A percentile compares a stretch with the other conserved stretches of the same genome.
Evolutionary conservation across 768 basidiomycete genomes (phyloP).

Genomic region (Leccinum subgranulosum): DNA sequence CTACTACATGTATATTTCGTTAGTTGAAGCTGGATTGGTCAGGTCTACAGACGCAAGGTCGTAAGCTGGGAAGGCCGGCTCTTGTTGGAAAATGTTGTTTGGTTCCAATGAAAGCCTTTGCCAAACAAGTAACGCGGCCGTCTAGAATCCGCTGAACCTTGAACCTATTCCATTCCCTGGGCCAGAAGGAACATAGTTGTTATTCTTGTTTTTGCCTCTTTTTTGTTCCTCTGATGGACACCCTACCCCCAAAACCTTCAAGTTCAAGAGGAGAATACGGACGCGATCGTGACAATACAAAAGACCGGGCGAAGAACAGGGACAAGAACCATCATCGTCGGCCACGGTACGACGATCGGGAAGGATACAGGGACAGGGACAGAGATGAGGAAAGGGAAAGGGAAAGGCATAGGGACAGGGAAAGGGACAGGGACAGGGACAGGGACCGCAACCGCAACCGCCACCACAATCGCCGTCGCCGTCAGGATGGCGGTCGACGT

Average conservation of each 20-base stretch:
- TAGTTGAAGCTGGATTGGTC: too few species aligned
- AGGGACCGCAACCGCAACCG: neutral
- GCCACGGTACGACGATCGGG: constrained; percentile 7
- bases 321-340: constrained; percentile 6
- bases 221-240: constrained; percentile 11
- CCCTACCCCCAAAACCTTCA: constrained; percentile 19
- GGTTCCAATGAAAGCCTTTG: too few species aligned
- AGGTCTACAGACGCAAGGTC: too few species aligned
- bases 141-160: too few species aligned
- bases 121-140: too few species aligned
- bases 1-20: too few species aligned
- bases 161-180: neutral
- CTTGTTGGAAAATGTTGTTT: too few species aligned
- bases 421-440: constrained; percentile 1
- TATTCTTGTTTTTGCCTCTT: neutral
- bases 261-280: constrained; percentile 13
- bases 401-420: neutral
- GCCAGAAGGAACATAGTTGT: neutral
- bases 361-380: constrained; percentile 4
- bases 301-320: constrained; percentile 5
- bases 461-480: constrained; percentile 1
- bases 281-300: constrained; percentile 13
- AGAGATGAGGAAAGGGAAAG: neutral
- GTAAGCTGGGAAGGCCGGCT: too few species aligned
- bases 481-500: constrained; percentile 5